phyloP scores from a whole-genome alignment of 202 grass and related monocot species.

The Carex sylvatica region DNA sequence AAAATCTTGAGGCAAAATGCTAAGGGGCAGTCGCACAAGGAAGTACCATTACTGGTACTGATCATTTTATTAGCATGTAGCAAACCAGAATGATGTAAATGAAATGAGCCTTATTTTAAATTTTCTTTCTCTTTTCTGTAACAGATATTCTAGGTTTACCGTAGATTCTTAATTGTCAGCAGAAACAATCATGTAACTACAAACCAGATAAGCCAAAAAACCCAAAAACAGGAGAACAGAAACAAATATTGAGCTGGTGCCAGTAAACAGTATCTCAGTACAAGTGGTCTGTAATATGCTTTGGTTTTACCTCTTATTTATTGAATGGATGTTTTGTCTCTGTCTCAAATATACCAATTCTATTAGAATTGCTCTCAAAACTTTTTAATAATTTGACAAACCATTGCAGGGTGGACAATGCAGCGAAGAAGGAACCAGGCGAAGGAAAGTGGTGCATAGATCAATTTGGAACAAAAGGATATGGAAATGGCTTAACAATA shows the following conservation, averaged over 20 bases:
- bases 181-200: neutral
- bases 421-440: neutral
- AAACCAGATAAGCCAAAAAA: neutral
- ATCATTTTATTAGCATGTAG: neutral
- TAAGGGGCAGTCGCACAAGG: neutral
- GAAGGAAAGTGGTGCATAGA: constrained; percentile 10
- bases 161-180: neutral
- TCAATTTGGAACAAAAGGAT: constrained; percentile 6
- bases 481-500: constrained; percentile 6
- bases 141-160: neutral
- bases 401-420: neutral
- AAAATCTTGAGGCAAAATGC: neutral
- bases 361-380: neutral
- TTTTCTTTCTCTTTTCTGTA: neutral
- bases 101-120: neutral
- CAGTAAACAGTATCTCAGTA: neutral
- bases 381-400: neutral
- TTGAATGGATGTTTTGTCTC: neutral
- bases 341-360: neutral
- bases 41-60: neutral
- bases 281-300: neutral
- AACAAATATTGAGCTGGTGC: neutral
- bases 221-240: neutral
- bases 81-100: neutral
- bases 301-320: neutral